Conservation (phyloP, 352 stramenopile genomes). For the Pythium pyrilobum region DNA sequence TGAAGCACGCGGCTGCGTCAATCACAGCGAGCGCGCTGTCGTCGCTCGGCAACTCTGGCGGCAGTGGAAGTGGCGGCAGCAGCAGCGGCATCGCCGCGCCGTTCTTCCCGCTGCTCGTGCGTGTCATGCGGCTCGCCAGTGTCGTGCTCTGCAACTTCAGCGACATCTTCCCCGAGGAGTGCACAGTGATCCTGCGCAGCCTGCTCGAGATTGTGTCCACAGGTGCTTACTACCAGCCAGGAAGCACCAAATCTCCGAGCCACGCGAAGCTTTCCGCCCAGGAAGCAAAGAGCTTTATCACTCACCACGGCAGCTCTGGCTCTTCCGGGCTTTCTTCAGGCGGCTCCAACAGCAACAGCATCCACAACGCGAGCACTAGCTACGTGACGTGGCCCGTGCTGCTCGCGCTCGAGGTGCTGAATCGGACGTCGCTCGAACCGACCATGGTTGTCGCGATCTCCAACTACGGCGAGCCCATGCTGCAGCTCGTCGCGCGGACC, state of each 20-base stretch:
- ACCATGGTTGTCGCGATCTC: constrained; percentile 68
- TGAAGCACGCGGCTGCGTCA: constrained; percentile 10
- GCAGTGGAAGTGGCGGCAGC: constrained; percentile 33
- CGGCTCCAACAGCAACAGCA: constrained; percentile 9
- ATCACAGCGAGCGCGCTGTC: constrained; percentile 15
- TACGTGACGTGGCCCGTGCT: constrained; percentile 84
- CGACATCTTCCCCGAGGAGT: constrained; percentile 55
- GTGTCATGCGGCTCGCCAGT: constrained; percentile 75
- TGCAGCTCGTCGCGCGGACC: constrained; percentile 54
- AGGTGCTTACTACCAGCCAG: constrained; percentile 52
- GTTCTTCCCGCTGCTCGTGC: constrained; percentile 80
- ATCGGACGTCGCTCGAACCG: constrained; percentile 59
- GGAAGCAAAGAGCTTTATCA: constrained; percentile 66
- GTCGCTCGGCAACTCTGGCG: constrained; percentile 23
- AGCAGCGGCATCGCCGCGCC: constrained; percentile 14
- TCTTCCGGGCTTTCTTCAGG: constrained; percentile 18
- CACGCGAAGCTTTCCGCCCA: constrained; percentile 46
- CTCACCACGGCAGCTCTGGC: constrained; percentile 23
- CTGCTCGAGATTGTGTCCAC: constrained; percentile 80
- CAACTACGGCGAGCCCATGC: constrained; percentile 44
- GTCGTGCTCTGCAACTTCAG: constrained; percentile 77
- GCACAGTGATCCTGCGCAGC: constrained; percentile 49
- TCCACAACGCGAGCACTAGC: constrained; percentile 31
- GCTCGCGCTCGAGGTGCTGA: constrained; percentile 76
- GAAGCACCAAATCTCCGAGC: constrained; percentile 44